Evolutionary conservation across 495 filamentous ascomycete genomes (phyloP), one percentile per base, ranked within the genome.

Genomic region (Penicillium angulare): DNA sequence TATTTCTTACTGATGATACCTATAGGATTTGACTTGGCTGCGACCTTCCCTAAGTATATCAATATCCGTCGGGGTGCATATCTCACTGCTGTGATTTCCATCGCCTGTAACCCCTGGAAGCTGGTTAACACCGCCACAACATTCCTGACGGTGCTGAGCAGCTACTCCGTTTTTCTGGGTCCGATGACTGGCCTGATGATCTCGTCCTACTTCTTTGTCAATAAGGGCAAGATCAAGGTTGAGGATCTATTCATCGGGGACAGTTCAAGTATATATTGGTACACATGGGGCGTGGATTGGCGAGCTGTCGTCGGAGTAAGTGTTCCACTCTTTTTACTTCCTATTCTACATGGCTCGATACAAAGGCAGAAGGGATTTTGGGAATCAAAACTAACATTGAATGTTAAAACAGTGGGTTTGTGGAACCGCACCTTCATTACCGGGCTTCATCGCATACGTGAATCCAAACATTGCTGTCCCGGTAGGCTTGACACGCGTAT

Each of bases 21-120:
- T 21, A n/a, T n/a, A 60, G 57, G 53, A 3, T 53, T 77, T 49
- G 76, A 78, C 34, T 56, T 77, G 36, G 69, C 75, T 3, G 72
- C 68, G 8, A 53, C 75, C 6, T 75, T 66, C 52, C 74, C 77
- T 6, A 61, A 61, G 27, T 78, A 74, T 56, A 77, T 79, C 56
- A 76, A 79, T 49, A 78, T 79, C 36, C 65, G 74, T 3, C 68
- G 77, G 10, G 76, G 76, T 7, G 66, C 64, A 10, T 74, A 64
- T 52, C 59, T 77, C 20, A 64, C 64, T 16, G 69, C 71, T 34
- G 47, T 77, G 22, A 60, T 78, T 27, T 72, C 71, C n/a, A 56
- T 78, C n/a, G 69, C 69, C 6, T 72, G 74, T 21, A 68, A 72
- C 35, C 78, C 78, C 1, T 81, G 77, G 78, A 72, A 79, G 27